Evolutionary conservation across 257 asterid genomes (phyloP), one percentile per base, ranked within the genome.

Genomic region (Haberlea rhodopensis): DNA sequence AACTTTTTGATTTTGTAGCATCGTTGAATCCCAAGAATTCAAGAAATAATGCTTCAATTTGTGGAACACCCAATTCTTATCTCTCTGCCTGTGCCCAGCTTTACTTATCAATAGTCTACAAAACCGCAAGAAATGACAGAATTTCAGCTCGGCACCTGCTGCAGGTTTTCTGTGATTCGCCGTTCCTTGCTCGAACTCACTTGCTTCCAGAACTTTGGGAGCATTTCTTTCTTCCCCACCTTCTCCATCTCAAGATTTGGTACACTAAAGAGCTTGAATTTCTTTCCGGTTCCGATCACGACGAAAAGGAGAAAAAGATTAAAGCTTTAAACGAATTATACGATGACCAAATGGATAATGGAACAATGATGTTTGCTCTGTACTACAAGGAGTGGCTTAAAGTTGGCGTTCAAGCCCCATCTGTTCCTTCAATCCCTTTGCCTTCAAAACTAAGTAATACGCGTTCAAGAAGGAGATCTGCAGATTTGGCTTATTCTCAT

Each of bases 191-290:
- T 3, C 78, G 97, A 16, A 81, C 82, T 16, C 84, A 68, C 61
- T 68, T 89, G 72, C 85, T 89, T 21, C 89, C 89, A 18, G 84
- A 85, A 18, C 71, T 89, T 43, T 87, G 97, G 97, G 89, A 85
- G 57, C 91, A 89, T 71, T 69, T 89, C 43, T 87, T 89, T 70
- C 89, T 89, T 6, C 97, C 97, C 0, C 94, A 87, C 60, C 89
- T 89, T 51, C 97, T 89, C 32, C 97, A 89, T 59, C 73, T 89
- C 58, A 87, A 87, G 94, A 76, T 87, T 70, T 87, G 97, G 97
- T 77, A 67, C 62, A 63, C 65, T 4, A 83, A 73, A 21, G 88
- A 89, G 75, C 77, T 85, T 65, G 86, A 82, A 25, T 57, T 65
- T 46, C 60, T 76, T 9, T 65, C 82, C 6, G 67, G 52, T 34